Base-by-base conservation (phyloP, 345 rosid genomes). In the Pugionium dolabratum region DNA sequence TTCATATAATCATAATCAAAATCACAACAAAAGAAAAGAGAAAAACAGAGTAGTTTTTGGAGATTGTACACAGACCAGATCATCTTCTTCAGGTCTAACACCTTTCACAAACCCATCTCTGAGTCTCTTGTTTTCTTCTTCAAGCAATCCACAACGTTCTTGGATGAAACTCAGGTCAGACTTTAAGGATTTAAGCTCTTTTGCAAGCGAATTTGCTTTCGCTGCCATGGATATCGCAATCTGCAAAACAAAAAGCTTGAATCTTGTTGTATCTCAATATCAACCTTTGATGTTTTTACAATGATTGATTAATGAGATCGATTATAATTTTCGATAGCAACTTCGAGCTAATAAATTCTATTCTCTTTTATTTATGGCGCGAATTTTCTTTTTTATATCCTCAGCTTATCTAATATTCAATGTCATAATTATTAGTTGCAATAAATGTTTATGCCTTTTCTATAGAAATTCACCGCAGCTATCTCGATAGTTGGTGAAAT, bases 21-120 rank as follows among this genome's bases (percentile, higher is more conserved):
- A 49, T 0, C 53, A 54, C 6, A 40, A 62, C 18, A 26, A 0
- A 10, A 2, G 1, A 8, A 3, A 47, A 63, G 32, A 69, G 9
- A 67, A 36, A 45, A 36, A 54, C 52, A 42, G 4, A 32, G 4
- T 1, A 7, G 2, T 4, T 36, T 7, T 25, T 42, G 26, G 3
- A 41, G 2, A 43, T 48, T 2, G 2, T 39, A 42, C 31, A 37
- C 60, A 9, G 54, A 93, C 97, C 91, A 86, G 81, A 69, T 94
- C 99, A 80, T 90, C 97, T 79, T 94, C 99, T 73, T 90, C 96
- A 2, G 93, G 97, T 77, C 84, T 77, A 43, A 81, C 83, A 36
- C 91, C 95, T 36, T 75, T 75, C 0, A 73, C 75, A 55, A 85
- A 84, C 29, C 97, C 96, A 51, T 90, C 89, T 65, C 91, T 80